Conservation (phyloP, 2,329 filamentous ascomycete genomes). For the Penicillium sp. region DNA sequence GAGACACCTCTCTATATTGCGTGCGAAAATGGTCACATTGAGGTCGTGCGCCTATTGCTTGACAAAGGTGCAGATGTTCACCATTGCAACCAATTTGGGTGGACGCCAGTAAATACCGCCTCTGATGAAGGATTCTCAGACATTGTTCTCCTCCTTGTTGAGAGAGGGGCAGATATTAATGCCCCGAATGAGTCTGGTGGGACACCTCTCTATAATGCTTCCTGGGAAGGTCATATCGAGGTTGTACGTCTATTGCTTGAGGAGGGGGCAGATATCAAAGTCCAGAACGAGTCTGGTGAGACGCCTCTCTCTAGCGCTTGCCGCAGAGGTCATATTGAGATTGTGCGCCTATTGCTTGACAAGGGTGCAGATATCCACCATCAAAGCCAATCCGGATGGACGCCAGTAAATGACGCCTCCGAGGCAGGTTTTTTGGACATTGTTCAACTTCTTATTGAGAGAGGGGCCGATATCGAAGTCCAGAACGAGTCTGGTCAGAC, state of each 20-base stretch:
- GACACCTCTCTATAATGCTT: too few relatives aligned
- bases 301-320: too few relatives aligned
- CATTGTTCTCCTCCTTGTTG: neutral
- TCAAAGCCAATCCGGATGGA: too few relatives aligned
- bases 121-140: neutral
- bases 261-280: neutral
- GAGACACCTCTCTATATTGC: neutral
- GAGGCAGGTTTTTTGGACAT: neutral
- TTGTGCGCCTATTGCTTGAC: neutral
- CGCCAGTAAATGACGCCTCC: too few relatives aligned
- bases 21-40: neutral
- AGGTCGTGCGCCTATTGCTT: neutral
- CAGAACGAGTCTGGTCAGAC: neutral
- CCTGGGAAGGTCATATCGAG: neutral
- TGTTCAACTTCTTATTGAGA: neutral
- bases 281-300: neutral
- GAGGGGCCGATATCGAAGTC: neutral
- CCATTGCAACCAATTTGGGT: neutral
- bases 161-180: neutral
- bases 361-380: too few relatives aligned
- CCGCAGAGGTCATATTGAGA: neutral
- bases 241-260: neutral
- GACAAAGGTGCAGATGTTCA: neutral
- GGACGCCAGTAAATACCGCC: neutral
- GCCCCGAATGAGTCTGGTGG: fast-evolving